Evolutionary conservation across 345 rosid genomes (phyloP).

Genomic region (Nasturtium officinale): DNA sequence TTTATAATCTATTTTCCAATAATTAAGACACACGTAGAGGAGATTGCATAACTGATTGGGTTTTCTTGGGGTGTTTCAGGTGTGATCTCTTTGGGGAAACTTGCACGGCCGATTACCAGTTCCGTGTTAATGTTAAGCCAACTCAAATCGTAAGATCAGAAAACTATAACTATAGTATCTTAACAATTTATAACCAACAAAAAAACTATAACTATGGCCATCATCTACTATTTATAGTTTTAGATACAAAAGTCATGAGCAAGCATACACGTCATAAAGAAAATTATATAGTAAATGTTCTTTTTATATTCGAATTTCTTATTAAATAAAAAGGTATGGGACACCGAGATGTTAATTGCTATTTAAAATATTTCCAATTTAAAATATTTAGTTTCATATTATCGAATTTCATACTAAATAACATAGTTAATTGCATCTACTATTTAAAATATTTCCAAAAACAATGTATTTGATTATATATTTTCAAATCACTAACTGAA

Average conservation of each 20-base stretch:
- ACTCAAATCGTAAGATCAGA: conserved; percentile 1
- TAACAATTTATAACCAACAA: too few species aligned
- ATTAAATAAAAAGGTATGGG: not conserved
- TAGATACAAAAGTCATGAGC: not conserved
- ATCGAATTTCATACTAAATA: too few species aligned
- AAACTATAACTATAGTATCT: not conserved
- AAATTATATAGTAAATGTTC: not conserved
- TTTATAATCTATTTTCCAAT: not conserved
- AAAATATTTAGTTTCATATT: too few species aligned
- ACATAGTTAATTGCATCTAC: too few species aligned
- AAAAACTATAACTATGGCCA: not conserved
- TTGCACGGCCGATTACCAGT: conserved; percentile 1
- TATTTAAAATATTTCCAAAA: too few species aligned
- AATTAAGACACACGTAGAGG: not conserved
- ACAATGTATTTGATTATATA: too few species aligned
- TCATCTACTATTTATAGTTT: not conserved
- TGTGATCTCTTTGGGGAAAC: conserved; percentile 5
- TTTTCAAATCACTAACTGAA: too few species aligned
- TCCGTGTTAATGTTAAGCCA: conserved; percentile 1
- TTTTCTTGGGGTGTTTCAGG: conserved; percentile 12
- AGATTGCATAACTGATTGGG: conserved; percentile 14
- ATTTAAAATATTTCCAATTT: too few species aligned
- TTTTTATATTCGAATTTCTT: not conserved
- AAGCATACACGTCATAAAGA: not conserved
- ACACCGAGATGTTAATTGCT: not conserved